These are phyloP conservation scores for Leucocoprinus birnbaumii DNA, from an alignment of 768 basidiomycete genomes.

Conservation along the genomic window DNA sequence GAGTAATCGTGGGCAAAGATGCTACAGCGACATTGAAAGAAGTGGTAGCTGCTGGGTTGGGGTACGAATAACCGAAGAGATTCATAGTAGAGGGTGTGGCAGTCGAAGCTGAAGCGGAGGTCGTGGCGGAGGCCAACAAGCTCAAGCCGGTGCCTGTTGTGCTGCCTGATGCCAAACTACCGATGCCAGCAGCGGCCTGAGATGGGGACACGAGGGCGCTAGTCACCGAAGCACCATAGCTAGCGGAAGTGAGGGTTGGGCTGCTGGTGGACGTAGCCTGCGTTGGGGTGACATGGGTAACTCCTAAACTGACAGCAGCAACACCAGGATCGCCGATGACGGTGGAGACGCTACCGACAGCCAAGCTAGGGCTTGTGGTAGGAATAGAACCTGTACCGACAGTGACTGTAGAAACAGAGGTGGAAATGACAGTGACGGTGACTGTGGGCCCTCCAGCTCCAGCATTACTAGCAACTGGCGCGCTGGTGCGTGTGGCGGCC, in stretches of 20 bases:
- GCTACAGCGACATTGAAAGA: too few relatives aligned
- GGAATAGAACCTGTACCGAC: neutral
- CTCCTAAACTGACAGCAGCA: neutral
- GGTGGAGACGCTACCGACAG: neutral
- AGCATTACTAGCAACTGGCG: constrained; percentile 19
- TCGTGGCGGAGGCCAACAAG: neutral
- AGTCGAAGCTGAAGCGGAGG: neutral
- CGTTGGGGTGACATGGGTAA: too few relatives aligned
- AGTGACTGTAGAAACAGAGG: constrained; percentile 6
- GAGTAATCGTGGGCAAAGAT: too few relatives aligned
- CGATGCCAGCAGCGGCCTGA: too few relatives aligned
- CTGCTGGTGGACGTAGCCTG: too few relatives aligned
- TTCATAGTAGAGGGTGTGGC: neutral
- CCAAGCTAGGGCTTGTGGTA: neutral
- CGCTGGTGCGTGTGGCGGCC: neutral
- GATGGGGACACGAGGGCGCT: too few relatives aligned
- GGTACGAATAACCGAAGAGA: too few relatives aligned
- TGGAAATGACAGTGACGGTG: constrained; percentile 12
- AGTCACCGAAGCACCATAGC: too few relatives aligned
- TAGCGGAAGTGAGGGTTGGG: too few relatives aligned
- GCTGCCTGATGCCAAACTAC: too few relatives aligned
- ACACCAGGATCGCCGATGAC: neutral
- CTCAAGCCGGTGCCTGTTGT: too few relatives aligned
- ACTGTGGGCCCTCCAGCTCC: constrained; percentile 33
- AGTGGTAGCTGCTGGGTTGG: too few relatives aligned